Evolutionary conservation across 1,139 yeast species (phyloP), one percentile per base, ranked within the genome.

Genomic region (Candida tetrigidarum): DNA sequence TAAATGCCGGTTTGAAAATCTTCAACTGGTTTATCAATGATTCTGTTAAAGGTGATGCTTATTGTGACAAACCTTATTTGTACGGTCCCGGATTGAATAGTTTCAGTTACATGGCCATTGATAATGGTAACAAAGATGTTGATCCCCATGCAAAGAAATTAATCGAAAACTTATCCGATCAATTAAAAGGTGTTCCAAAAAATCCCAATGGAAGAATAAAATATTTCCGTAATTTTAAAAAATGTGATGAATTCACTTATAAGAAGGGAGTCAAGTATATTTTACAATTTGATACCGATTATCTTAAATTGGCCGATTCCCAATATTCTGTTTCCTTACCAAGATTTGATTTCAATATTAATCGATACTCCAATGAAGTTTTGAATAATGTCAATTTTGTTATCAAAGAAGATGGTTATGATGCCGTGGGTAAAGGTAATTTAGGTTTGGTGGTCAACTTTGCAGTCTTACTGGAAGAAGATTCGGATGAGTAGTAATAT

Each of bases 41-140:
- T 30, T 78, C 86, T 27, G 80, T 83, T 10, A 78, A 73, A 44
- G 89, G 85, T 4, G 91, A 86, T 55, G 66, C 83, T 3, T 82
- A 81, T 54, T 64, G 67, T 32, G 88, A 83, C 42, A 71, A 75
- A 56, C 74, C 93, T 66, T 85, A 66, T 57, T 64, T 85, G 18
- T 84, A 84, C 51, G 89, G 90, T 0, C 70, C 78, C 35, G 85
- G 81, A 0, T 60, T 84, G 51, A 76, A 81, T 47, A 79, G 85
- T 47, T 78, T 85, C 57, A 81, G 74, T 1, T 69, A 63, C 41
- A 58, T 72, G 41, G 53, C 49, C 8, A 47, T 51, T 19, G 42
- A 47, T 11, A 43, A 48, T 19, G 15, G 36, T 5, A 35, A 40
- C 5, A 29, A 41, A 8, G 40, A 42, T 14, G 27, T 41, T 10